Base-by-base conservation (phyloP, 768 basidiomycete genomes). In the Trametes cingulata region DNA sequence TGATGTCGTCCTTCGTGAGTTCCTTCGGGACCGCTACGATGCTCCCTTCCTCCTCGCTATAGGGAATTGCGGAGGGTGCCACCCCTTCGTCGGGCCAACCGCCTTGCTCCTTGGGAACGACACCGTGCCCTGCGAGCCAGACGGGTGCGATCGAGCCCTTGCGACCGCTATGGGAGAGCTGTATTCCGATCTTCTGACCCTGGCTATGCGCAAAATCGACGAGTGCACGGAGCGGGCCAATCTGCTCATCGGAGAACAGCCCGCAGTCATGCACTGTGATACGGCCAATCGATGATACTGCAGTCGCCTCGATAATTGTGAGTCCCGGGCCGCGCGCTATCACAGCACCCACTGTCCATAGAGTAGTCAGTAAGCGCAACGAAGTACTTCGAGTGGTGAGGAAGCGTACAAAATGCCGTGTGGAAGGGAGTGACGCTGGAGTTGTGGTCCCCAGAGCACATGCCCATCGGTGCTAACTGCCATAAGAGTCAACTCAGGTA, bases 121-220 rank as follows among this genome's bases (percentile, higher is more conserved):
- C 50, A n/a, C 13, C 33, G 20, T 87, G 83, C 62, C 81, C 58
- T 3, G 79, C 17, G 24, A 87, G 68, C 86, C 87, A 91, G 0
- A 86, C 85, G 0, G 83, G 79, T 13, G 80, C 69, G 0, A 78
- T 83, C 5, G 83, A 84, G 0, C 83, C 87, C 68, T 91, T 91
- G 17, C 89, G 77, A 0, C 90, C 90, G 0, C 87, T 87, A 61
- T 92, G 90, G 0, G 80, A 85, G 12, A 91, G 80, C 68, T 92
- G 91, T 52, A 91, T 85, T 5, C 77, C 90, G 13, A 91, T 80
- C 49, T 85, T 83, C 67, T 86, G 83, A 37, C 77, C 80, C 62
- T 87, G 85, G 1, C 83, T 80, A 66, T 89, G 86, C 12, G 86
- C 86, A 52, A 90, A 88, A 54, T 86, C 82, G 66, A 85, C 81